These are phyloP conservation scores for Tetragonia tetragonoides DNA, from an alignment of 148 eudicot species.

Conservation along the genomic window DNA sequence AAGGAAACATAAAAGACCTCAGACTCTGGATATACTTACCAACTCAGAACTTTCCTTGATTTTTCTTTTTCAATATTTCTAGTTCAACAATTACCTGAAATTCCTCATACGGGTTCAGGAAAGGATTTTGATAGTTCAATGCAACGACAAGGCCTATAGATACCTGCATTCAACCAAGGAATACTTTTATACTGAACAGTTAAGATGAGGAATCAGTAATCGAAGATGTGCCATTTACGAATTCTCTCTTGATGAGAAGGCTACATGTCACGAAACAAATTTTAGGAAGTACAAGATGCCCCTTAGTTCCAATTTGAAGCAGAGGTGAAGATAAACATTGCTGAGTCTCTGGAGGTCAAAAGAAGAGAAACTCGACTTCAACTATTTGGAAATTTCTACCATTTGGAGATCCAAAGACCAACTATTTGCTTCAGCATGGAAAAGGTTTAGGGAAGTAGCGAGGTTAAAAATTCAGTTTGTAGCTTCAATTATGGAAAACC, in stretches of 20 bases:
- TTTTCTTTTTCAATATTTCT: not conserved
- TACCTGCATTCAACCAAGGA: constrained; percentile 46
- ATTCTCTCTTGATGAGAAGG: not conserved
- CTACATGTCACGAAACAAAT: not conserved
- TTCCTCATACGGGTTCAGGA: constrained; percentile 84
- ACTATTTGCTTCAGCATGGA: not conserved
- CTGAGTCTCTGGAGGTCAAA: not conserved
- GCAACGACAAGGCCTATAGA: constrained; percentile 92
- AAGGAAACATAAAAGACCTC: constrained; percentile 12
- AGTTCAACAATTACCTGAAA: constrained; percentile 59
- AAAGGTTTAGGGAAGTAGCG: too few species aligned
- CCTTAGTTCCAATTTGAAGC: not conserved
- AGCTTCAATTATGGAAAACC: not conserved
- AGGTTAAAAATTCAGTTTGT: not conserved
- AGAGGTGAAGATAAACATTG: not conserved
- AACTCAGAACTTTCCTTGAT: not conserved
- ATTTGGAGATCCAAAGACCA: not conserved
- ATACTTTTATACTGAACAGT: not conserved
- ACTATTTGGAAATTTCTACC: not conserved
- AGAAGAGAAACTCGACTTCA: not conserved
- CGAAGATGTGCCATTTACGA: not conserved
- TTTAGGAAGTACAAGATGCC: not conserved
- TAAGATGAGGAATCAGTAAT: not conserved
- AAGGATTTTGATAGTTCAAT: constrained; percentile 82
- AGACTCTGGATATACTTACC: not conserved